phyloP scores from a whole-genome alignment of 2,329 filamentous ascomycete genomes.

The Pestalotiopsis sp. region DNA sequence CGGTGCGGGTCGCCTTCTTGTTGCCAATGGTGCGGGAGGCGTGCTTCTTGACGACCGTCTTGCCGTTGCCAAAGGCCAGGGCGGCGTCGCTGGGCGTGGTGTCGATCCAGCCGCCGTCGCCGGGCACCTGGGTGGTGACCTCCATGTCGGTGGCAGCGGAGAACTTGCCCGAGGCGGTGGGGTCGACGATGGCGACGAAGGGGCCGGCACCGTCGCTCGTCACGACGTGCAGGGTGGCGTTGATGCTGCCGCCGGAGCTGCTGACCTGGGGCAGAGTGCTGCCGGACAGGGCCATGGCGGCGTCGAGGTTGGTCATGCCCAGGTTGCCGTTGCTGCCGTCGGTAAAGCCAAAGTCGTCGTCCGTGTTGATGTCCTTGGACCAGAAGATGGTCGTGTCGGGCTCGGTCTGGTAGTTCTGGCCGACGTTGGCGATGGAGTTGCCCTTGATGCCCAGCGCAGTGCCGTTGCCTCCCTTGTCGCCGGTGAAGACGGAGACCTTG shows the following conservation, averaged over 20 bases:
- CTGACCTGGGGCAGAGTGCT: slow-evolving; percentile 41
- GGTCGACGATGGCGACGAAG: slow-evolving; percentile 37
- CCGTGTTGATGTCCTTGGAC: slow-evolving; percentile 31
- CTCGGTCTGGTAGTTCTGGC: slow-evolving; percentile 28
- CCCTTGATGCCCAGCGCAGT: slow-evolving; percentile 40
- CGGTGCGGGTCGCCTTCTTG: not conserved
- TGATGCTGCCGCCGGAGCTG: slow-evolving; percentile 31
- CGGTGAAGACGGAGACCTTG: slow-evolving; percentile 30
- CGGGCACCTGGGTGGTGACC: slow-evolving; percentile 37
- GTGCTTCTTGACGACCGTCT: not conserved
- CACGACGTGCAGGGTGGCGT: slow-evolving; percentile 40
- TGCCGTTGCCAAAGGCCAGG: slow-evolving; percentile 18
- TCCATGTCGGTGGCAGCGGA: slow-evolving; percentile 28
- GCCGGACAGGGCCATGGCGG: slow-evolving; percentile 38
- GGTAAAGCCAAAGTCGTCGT: slow-evolving; percentile 27
- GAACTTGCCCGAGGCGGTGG: slow-evolving; percentile 37
- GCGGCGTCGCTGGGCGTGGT: slow-evolving; percentile 19
- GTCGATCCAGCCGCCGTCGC: slow-evolving; percentile 34
- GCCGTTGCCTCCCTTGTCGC: slow-evolving; percentile 41
- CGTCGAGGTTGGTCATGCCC: slow-evolving; percentile 35
- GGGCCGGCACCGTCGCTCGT: slow-evolving; percentile 44
- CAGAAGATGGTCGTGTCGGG: slow-evolving; percentile 17
- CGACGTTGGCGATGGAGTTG: slow-evolving; percentile 4
- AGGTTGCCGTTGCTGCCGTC: slow-evolving; percentile 35
- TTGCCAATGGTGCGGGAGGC: not conserved